Evolutionary conservation across 495 filamentous ascomycete genomes (phyloP).

Genomic region (Neurospora sp.): DNA sequence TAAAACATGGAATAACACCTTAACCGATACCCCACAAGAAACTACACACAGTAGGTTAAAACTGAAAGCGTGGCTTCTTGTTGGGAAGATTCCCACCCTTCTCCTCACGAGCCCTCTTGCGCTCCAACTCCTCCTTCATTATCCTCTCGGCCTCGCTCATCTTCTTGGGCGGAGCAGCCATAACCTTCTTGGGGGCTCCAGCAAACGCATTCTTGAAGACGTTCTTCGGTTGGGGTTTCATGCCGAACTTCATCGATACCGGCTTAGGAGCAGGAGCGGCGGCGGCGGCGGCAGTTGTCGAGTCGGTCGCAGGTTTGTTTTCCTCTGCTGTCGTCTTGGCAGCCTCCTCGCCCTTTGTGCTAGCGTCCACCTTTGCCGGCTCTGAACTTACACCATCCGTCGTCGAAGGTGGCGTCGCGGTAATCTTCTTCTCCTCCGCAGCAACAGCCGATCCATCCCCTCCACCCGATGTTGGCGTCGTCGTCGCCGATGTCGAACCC

Average conservation of each 20-base stretch:
- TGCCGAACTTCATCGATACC: slow-evolving; percentile 48
- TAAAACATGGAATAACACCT: neutral
- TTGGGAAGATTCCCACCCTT: slow-evolving; percentile 20
- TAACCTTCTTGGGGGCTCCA: slow-evolving; percentile 48
- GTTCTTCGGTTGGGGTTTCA: slow-evolving; percentile 60
- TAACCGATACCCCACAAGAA: neutral
- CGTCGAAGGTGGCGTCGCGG: neutral
- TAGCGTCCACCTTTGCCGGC: neutral
- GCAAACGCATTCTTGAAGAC: slow-evolving; percentile 67
- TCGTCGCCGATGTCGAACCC: slow-evolving; percentile 7
- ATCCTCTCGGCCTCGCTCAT: slow-evolving; percentile 86
- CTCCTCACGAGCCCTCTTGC: slow-evolving; percentile 47
- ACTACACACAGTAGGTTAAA: neutral
- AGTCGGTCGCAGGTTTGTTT: neutral
- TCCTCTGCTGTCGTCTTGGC: neutral
- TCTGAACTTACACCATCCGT: neutral
- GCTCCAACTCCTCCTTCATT: slow-evolving; percentile 77
- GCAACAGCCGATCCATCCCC: neutral
- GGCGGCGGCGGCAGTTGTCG: neutral
- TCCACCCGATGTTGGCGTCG: neutral
- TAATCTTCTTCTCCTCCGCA: neutral
- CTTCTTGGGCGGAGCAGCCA: slow-evolving; percentile 54
- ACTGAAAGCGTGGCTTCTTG: slow-evolving; percentile 31
- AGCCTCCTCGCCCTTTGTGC: neutral
- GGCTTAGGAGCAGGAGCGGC: slow-evolving; percentile 19